Evolutionary conservation across 441 rosid genomes (phyloP), one percentile per base, ranked within the genome.

Genomic region (Arabidopsis hybrid): DNA sequence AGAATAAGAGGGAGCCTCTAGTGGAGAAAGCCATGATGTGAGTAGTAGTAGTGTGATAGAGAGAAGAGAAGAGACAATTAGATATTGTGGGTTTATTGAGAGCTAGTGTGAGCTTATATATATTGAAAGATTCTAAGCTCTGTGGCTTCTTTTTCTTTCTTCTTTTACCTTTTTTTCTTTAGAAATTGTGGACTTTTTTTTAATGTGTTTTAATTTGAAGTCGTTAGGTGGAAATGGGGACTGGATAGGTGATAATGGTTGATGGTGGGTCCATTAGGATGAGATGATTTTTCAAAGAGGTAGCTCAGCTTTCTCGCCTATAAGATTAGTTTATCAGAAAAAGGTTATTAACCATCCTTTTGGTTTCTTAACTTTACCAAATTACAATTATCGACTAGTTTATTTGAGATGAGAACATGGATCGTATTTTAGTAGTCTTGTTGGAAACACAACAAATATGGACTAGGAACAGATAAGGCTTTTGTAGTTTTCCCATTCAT

Each of bases 11-110:
- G 32, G 64, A 40, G 62, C 57, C 56, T 17, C 75, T 21, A 36
- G 79, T 79, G 50, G 84, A 50, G 69, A 82, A 77, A 61, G 81
- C 56, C 82, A 90, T 87, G 87, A 86, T 88, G 50, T 40, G 31
- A 35, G 63, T 49, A 17, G 63, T 52, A 32, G 71, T 57, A 21
- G 26, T 21, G 64, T 58, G 64, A 53, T 18, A 17, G 69, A 14
- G 70, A 67, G 74, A 32, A 53, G 47, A 51, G 74, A 60, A 51
- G 71, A 3, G 71, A 76, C 65, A 69, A 47, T 75, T 69, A 55
- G 58, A 62, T 31, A 67, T 39, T 65, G 69, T 68, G 61, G 49
- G 50, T 59, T 59, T 51, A 59, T 9, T 59, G 50, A 58, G 59
- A 65, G 68, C 35, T 51, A 71, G 72, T 65, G 70, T 35, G 60